phyloP scores from a whole-genome alignment of 441 rosid species.

The Adansonia madagascariensis region DNA sequence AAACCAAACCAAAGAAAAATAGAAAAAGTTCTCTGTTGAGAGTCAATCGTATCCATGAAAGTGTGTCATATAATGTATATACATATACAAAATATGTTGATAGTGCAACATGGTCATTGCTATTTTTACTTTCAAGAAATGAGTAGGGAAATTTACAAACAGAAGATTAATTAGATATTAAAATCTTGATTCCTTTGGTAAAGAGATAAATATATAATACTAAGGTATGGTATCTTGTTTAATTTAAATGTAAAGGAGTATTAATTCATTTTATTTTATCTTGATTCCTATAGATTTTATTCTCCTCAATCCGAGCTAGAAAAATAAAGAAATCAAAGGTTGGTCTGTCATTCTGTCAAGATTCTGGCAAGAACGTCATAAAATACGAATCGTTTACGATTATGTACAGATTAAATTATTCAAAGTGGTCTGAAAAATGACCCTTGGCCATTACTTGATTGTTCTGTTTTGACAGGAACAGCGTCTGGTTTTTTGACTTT shows the following conservation, averaged over 20 bases:
- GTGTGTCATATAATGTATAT: too few relatives aligned
- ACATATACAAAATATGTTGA: too few relatives aligned
- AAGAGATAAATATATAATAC: too few relatives aligned
- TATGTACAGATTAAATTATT: not conserved
- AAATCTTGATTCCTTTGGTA: too few relatives aligned
- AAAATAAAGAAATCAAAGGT: not conserved
- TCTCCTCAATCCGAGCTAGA: not conserved
- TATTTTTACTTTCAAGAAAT: too few relatives aligned
- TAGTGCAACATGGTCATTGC: too few relatives aligned
- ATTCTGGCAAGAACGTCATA: not conserved
- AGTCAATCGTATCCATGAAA: not conserved
- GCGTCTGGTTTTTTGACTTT: not conserved
- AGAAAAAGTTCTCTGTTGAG: not conserved
- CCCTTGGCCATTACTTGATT: not conserved
- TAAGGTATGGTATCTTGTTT: too few relatives aligned
- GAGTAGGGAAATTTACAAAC: too few relatives aligned
- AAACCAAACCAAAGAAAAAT: not conserved
- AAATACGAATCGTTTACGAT: not conserved
- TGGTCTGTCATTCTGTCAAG: not conserved
- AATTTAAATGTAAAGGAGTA: not conserved
- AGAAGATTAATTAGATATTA: too few relatives aligned
- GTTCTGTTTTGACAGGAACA: not conserved
- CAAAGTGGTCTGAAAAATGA: not conserved
- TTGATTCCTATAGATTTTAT: not conserved
- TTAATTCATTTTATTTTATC: not conserved